Evolutionary conservation across 306 rosid genomes (phyloP), one percentile per base, ranked within the genome.

Genomic region (Vigna angularis): DNA sequence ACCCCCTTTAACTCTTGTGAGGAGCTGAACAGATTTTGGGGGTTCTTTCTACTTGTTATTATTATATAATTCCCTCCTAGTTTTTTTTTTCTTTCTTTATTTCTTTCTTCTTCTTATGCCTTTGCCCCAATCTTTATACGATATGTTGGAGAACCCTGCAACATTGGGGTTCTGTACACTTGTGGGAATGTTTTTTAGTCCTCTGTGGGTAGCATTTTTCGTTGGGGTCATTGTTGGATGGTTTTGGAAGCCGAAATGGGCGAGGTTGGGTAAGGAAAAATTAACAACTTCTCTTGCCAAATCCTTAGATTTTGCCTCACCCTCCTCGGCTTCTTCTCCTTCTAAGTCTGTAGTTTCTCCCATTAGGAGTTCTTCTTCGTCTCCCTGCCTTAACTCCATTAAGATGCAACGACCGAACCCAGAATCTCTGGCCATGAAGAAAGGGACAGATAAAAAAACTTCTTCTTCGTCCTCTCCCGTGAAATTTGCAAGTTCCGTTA

Each of bases 241-340:
- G 91, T 58, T 73, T 5, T 88, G 91, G 91, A 88, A 75, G 65
- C 91, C 91, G 0, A 75, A 81, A 72, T 88, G 89, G 89, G 89
- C 83, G 28, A 83, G 26, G 40, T 13, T 70, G 65, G 88, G 78
- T 62, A 80, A 75, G 70, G 67, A 82, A 11, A 85, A 85, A 51
- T 74, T 87, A 48, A 22, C 72, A 9, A 34, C 9, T 52, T 85
- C 80, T 10, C 78, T 85, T 34, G 79, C 81, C 26, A 78, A 83
- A 47, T 63, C 86, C n/a, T 79, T 83, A 68, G 82, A 80, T 77
- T 85, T 82, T 53, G 80, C 81, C 2, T 68, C 83, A 16, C 70
- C 72, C 0, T 75, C 56, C 6, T 76, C 82, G 1, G 40, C 16
- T 57, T 83, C 16, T 66, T 77, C 83, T 15, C 83, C 89, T 53